A percentile compares a stretch with the other conserved stretches of the same genome.
phyloP scores from a whole-genome alignment of 768 basidiomycete species.

The Hypholoma fasciculare region DNA sequence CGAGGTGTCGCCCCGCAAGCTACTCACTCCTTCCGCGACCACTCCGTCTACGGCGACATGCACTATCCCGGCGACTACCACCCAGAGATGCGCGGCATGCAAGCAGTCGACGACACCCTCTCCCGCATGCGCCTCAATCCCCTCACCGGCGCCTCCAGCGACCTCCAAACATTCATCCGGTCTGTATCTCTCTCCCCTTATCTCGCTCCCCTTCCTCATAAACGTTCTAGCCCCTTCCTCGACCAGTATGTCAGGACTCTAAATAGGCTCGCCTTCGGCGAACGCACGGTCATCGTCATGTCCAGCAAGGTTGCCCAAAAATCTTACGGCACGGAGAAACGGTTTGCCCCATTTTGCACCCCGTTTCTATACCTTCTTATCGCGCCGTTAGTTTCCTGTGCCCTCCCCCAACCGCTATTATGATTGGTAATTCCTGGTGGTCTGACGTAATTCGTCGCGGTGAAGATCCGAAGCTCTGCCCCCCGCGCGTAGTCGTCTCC shows the following conservation, averaged over 20 bases:
- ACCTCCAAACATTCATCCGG: slow-evolving; percentile 83
- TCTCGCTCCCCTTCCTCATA: slow-evolving; percentile 16
- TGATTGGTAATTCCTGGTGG: slow-evolving; percentile 97
- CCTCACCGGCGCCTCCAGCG: slow-evolving; percentile 62
- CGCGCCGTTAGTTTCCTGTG: slow-evolving; percentile 70
- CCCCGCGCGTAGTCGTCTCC: slow-evolving; percentile 83
- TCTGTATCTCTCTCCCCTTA: slow-evolving; percentile 24
- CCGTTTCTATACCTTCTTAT: slow-evolving; percentile 14
- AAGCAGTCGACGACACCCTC: slow-evolving; percentile 61
- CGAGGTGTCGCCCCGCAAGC: slow-evolving; percentile 72
- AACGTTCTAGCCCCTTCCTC: slow-evolving; percentile 62
- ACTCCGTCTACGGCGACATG: slow-evolving; percentile 58
- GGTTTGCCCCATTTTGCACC: slow-evolving; percentile 42
- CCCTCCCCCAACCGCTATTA: slow-evolving; percentile 89
- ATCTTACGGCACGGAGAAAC: slow-evolving; percentile 94
- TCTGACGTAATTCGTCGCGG: slow-evolving; percentile 73
- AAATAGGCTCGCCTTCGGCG: slow-evolving; percentile 88
- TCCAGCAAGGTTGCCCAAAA: slow-evolving; percentile 98
- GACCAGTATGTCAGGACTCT: slow-evolving; percentile 83
- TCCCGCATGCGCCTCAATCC: slow-evolving; percentile 64
- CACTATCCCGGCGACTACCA: slow-evolving; percentile 54
- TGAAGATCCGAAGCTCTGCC: slow-evolving; percentile 71
- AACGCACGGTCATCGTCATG: slow-evolving; percentile 94
- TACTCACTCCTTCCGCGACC: slow-evolving; percentile 61
- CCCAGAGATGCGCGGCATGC: slow-evolving; percentile 60